These are phyloP conservation scores for Rhodomyrtus tomentosa DNA, from an alignment of 345 rosid genomes.

Conservation along the genomic window DNA sequence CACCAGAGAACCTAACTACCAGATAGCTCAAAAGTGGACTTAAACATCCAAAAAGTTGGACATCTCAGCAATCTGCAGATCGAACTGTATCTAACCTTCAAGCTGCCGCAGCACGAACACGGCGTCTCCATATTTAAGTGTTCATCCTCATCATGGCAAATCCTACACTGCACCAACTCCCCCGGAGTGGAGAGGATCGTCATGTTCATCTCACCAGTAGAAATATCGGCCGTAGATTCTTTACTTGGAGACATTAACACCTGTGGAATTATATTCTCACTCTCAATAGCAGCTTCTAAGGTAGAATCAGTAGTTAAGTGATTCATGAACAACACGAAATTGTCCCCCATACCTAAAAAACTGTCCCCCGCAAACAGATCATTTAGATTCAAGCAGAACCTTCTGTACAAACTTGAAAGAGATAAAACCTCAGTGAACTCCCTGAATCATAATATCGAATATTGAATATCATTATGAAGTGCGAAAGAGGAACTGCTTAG, in stretches of 20 bases:
- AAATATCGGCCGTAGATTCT: constrained; percentile 11
- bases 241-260: constrained; percentile 1
- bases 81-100: constrained; percentile 41
- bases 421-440: not conserved
- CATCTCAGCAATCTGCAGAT: not conserved
- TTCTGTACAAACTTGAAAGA: not conserved
- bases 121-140: constrained; percentile 66
- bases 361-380: not conserved
- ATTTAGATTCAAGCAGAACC: not conserved
- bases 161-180: constrained; percentile 54
- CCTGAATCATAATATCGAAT: not conserved
- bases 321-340: constrained; percentile 56
- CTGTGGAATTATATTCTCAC: constrained; percentile 4
- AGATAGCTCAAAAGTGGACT: not conserved
- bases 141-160: constrained; percentile 90
- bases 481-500: not conserved
- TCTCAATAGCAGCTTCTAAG: constrained; percentile 24
- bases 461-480: not conserved
- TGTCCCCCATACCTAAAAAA: constrained; percentile 53
- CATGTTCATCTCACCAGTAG: constrained; percentile 17
- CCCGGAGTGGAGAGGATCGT: constrained; percentile 16
- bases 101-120: constrained; percentile 78
- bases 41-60: not conserved
- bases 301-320: constrained; percentile 39
- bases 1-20: not conserved